Conservation (phyloP, 768 basidiomycete species). For the Tylopilus felleus region DNA sequence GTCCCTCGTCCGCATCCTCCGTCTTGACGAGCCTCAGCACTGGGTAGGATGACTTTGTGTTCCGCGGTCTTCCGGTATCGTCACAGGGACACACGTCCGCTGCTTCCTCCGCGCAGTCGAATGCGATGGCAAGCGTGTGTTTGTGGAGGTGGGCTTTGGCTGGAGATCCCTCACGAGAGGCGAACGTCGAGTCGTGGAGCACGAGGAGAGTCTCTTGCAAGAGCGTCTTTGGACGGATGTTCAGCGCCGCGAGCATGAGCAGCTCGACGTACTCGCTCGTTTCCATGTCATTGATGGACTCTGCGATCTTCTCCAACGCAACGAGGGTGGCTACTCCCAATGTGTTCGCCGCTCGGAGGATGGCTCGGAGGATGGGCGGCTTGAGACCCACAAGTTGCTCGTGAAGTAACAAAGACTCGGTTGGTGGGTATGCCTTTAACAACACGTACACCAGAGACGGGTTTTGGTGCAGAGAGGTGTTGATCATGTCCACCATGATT, state of each 20-base stretch:
- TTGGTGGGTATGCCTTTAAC: conserved; percentile 46
- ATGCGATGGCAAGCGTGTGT: conserved; percentile 53
- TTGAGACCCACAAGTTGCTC: conserved; percentile 28
- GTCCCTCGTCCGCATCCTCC: conserved; percentile 29
- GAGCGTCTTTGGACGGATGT: conserved; percentile 48
- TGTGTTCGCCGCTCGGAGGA: conserved; percentile 54
- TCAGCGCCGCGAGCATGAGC: conserved; percentile 49
- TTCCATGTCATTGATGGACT: conserved; percentile 40
- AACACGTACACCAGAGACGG: conserved; percentile 55
- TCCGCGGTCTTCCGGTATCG: conserved; percentile 52
- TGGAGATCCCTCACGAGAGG: conserved; percentile 19
- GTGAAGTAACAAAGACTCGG: conserved; percentile 34
- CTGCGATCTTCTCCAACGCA: conserved; percentile 52
- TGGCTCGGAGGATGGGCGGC: conserved; percentile 40
- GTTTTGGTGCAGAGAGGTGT: conserved; percentile 44
- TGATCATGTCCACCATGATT: conserved; percentile 31
- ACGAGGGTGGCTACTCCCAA: conserved; percentile 55
- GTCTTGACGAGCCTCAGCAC: conserved; percentile 18
- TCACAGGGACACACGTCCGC: conserved; percentile 65
- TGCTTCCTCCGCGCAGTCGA: conserved; percentile 66
- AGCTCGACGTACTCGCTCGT: conserved; percentile 48
- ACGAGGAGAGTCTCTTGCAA: conserved; percentile 61
- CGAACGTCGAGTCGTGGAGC: conserved; percentile 46
- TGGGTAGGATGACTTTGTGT: conserved; percentile 37
- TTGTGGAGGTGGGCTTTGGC: conserved; percentile 48